Base-by-base conservation (phyloP, 768 basidiomycete species). In the Cystofilobasidium ferigula region DNA sequence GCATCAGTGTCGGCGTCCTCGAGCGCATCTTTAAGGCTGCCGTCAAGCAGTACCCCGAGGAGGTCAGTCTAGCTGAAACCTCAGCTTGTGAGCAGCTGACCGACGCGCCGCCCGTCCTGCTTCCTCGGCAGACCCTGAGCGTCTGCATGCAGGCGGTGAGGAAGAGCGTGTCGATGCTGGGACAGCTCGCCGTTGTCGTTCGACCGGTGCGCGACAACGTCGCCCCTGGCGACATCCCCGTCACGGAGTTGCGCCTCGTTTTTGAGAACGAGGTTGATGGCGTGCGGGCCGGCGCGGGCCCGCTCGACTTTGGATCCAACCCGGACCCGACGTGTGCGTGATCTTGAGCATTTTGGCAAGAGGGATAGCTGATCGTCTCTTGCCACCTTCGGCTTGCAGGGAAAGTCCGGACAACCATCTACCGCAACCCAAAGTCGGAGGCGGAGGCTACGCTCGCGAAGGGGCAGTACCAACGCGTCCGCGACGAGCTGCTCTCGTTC, bases 21-120 rank as follows among this genome's bases (percentile, higher is more conserved):
- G 92, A 95, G 75, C 76, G 75, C 10, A 74, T 92, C 8, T 73
- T 84, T 24, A 77, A 83, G 3, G 83, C 85, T 68, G 80, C 86
- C 3, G 76, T 80, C 4, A 72, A 74, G 1, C 79, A 81, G 60
- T 89, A 86, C 75, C 88, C 88, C 0, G 74, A 80, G 5, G 76
- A 87, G 78, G 89, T 87, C 54, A 57, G 82, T 73, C 28, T 51
- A n/a, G 62, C 9, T 40, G 54, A 45, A 63, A 57, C 26, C 20
- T 24, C 28, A 3, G 13, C 26, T 28, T 28, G 6, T 54, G 48
- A 53, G 6, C 3, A 26, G 5, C 10, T 53, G 1, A n/a, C 51
- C 32, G 28, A 54, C 16, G 28, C 3, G 18, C 3, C 6, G 18
- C 3, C 28, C 26, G n/a, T n/a, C 18, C 13, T 40, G 2, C 38